Evolutionary conservation across 225 moss, liverwort and hornwort species (phyloP), one percentile per base, ranked within the genome.

Genomic region (Straminergon stramineum): DNA sequence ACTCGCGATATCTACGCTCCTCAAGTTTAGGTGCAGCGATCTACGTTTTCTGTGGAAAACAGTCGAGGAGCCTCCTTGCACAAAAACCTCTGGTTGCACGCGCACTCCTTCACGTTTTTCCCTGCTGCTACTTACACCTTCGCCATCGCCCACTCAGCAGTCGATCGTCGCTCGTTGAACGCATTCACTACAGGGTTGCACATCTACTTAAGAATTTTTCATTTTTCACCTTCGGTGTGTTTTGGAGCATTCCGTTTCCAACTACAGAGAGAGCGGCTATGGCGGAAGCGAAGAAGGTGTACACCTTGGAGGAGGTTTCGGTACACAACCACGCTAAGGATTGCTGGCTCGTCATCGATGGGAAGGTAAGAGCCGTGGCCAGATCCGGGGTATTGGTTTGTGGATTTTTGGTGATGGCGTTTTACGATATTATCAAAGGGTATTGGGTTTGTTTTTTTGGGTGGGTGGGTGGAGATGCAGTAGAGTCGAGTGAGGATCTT

Each of bases 301-400:
- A 82, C 87, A 88, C 89, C 61, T 79, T 95, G 90, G 81, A 81
- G 88, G 93, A 95, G 39, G 95, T 95, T 52, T 92, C 95, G 15
- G 92, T 19, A 24, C 94, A 95, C 91, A 95, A 92, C 88, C 90
- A 94, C 83, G 91, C 92, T 18, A 91, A 92, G 92, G 95, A 95
- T 88, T 95, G 95, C 91, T 95, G 95, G 95, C 95, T 95, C 89
- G 78, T 94, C 84, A 90, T 95, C 82, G 90, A 66, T 19, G 95
- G 95, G 28, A 95, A 95, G 95, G 94, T 95, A 69, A 39, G 84
- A 90, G 80, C 76, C 68, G 52, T 69, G 65, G 53, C 21, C 21
- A 84, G 79, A 91, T 89, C 79, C 15, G 51, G 41, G 32, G 52
- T 75, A 22, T 70, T 23, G 71, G 39, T 52, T 60, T 48, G 31